These are phyloP conservation scores for Leishmania mexicana DNA, from an alignment of 208 protist species.

Conservation along the genomic window DNA sequence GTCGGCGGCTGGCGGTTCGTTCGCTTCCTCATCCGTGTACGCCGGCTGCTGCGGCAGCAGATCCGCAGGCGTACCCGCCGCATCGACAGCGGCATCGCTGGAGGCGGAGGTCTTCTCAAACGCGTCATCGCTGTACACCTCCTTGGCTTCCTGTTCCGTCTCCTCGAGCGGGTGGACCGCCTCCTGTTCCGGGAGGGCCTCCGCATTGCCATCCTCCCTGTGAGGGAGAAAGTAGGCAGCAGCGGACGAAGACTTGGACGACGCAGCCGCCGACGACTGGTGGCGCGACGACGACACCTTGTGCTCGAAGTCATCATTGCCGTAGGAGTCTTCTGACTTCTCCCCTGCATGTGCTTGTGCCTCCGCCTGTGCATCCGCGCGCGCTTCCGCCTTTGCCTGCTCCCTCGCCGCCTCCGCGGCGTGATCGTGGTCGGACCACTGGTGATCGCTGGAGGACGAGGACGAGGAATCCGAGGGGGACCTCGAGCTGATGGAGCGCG, in stretches of 20 bases:
- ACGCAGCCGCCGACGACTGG: neutral
- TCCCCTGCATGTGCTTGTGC: neutral
- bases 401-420: neutral
- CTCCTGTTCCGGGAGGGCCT: neutral
- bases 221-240: slow-evolving; percentile 10
- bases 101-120: neutral
- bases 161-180: neutral
- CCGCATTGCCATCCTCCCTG: neutral
- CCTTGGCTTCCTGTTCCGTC: slow-evolving; percentile 17
- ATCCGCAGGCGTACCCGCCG: neutral
- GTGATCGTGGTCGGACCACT: neutral
- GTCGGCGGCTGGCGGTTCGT: neutral
- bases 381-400: slow-evolving; percentile 5
- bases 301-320: slow-evolving; percentile 47
- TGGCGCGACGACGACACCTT: slow-evolving; percentile 8
- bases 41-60: neutral
- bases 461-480: slow-evolving; percentile 9
- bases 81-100: neutral
- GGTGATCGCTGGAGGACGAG: neutral
- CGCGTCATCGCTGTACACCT: slow-evolving; percentile 1
- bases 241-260: slow-evolving; percentile 8
- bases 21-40: slow-evolving; percentile 2
- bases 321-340: slow-evolving; percentile 15
- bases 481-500: neutral
- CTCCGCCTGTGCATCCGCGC: slow-evolving; percentile 4